A percentile compares a stretch with the other conserved stretches of the same genome.
phyloP scores from a whole-genome alignment of 2,329 filamentous ascomycete species.

The Paraphaeosphaeria minitans region DNA sequence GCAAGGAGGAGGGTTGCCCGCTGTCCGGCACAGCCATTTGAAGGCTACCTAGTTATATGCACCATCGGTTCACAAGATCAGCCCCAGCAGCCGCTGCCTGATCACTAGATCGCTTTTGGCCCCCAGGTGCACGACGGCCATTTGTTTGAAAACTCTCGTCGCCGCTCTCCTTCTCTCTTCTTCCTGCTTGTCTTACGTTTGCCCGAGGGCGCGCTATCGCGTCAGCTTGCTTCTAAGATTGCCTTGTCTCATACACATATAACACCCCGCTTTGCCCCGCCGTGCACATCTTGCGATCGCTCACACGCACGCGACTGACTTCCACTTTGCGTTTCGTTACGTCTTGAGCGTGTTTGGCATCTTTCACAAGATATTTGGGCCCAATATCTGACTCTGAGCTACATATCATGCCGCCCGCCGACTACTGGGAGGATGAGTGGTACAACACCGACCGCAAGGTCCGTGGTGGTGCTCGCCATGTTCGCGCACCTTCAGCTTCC shows the following conservation, averaged over 20 bases:
- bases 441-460: slow-evolving; percentile 21
- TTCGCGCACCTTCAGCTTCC: slow-evolving; percentile 22
- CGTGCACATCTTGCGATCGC: slow-evolving; percentile 1
- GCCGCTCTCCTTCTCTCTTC: slow-evolving; percentile 18
- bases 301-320: slow-evolving; percentile 1
- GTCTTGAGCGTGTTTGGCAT: neutral
- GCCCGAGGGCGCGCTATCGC: slow-evolving; percentile 7
- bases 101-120: slow-evolving; percentile 23
- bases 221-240: slow-evolving; percentile 4
- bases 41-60: slow-evolving; percentile 11
- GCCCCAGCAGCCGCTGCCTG: slow-evolving; percentile 30
- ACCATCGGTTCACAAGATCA: slow-evolving; percentile 23
- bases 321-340: neutral
- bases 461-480: slow-evolving; percentile 39
- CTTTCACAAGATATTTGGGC: neutral
- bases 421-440: slow-evolving; percentile 42
- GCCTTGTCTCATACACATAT: neutral
- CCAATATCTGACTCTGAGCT: neutral
- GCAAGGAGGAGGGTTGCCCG: slow-evolving; percentile 10
- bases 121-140: slow-evolving; percentile 19
- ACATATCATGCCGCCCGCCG: slow-evolving; percentile 30
- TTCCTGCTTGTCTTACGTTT: slow-evolving; percentile 17
- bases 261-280: slow-evolving; percentile 5
- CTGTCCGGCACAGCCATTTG: slow-evolving; percentile 12
- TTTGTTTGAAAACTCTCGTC: slow-evolving; percentile 21